phyloP scores from a whole-genome alignment of 495 filamentous ascomycete species.

The Paragyromitra xinjiangensis region DNA sequence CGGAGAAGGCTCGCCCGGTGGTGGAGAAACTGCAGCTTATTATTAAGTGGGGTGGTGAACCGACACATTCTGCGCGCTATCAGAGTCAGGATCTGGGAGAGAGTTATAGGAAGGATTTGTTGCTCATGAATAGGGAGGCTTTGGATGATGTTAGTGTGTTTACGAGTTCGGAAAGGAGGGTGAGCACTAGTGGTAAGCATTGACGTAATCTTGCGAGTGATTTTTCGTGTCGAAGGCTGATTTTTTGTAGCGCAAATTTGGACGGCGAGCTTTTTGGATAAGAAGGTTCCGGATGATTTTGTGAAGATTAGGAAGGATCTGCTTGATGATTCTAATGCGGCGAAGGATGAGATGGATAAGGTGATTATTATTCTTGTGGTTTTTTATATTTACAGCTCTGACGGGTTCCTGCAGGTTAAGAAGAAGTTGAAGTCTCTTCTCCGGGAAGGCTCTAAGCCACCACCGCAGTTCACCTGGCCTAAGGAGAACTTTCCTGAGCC shows the following conservation, averaged over 20 bases:
- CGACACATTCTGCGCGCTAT: conserved; percentile 95
- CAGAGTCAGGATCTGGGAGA: conserved; percentile 92
- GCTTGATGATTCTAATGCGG: conserved; percentile 97
- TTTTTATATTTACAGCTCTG: conserved; percentile 11
- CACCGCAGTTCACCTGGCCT: conserved; percentile 97
- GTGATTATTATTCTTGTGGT: conserved; percentile 14
- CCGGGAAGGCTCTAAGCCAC: conserved; percentile 84
- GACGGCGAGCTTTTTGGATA: conserved; percentile 85
- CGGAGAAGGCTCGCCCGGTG: conserved; percentile 23
- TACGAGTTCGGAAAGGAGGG: conserved; percentile 91
- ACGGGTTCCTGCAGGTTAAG: conserved; percentile 69
- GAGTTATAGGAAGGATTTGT: conserved; percentile 93
- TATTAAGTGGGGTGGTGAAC: conserved; percentile 98
- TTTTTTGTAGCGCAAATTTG: conserved; percentile 81
- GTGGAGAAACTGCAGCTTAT: conserved; percentile 96
- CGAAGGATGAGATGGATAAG: conserved; percentile 99
- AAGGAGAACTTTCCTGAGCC: conserved; percentile 89
- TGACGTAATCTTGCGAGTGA: conserved; percentile 5
- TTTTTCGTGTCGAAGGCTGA: conserved; percentile 49
- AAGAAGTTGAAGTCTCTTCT: conserved; percentile 95
- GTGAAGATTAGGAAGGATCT: conserved; percentile 93
- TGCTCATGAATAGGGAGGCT: conserved; percentile 90
- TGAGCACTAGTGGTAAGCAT: conserved; percentile 81
- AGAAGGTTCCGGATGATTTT: conserved; percentile 81
- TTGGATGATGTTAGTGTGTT: conserved; percentile 91